Evolutionary conservation across 2,329 filamentous ascomycete genomes (phyloP).

Genomic region (Aspergillus novoparasiticus): DNA sequence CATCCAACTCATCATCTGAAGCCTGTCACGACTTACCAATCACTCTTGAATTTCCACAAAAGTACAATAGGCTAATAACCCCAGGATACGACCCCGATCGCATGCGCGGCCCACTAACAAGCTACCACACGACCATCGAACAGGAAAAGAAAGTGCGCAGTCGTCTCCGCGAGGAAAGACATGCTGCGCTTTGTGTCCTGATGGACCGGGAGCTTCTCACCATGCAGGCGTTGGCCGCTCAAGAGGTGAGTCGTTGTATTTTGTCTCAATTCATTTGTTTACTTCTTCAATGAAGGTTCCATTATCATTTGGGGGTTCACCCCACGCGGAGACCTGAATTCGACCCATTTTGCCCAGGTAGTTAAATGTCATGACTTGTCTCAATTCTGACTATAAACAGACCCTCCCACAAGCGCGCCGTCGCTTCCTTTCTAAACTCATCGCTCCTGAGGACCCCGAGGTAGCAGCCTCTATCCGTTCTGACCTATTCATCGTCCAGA

Average conservation of each 20-base stretch:
- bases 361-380: neutral
- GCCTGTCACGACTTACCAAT: neutral
- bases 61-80: neutral
- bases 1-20: neutral
- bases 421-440: slow-evolving; percentile 38
- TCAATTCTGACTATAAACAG: slow-evolving; percentile 23
- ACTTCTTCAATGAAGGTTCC: neutral
- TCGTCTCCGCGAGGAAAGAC: slow-evolving; percentile 36
- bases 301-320: neutral
- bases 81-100: slow-evolving; percentile 9
- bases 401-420: slow-evolving; percentile 43
- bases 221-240: slow-evolving; percentile 41
- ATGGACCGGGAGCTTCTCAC: slow-evolving; percentile 43
- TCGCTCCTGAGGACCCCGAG: slow-evolving; percentile 31
- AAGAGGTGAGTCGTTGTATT: slow-evolving; percentile 31
- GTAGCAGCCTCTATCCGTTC: slow-evolving; percentile 31
- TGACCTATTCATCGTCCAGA: slow-evolving; percentile 30
- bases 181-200: slow-evolving; percentile 41
- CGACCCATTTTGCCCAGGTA: neutral
- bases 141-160: slow-evolving; percentile 27
- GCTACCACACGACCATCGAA: slow-evolving; percentile 20
- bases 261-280: neutral
- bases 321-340: neutral
- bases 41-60: no score
- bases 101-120: slow-evolving; percentile 5